Conservation (phyloP, 331 rosid species). For the Rhamnella rubrinervis region DNA sequence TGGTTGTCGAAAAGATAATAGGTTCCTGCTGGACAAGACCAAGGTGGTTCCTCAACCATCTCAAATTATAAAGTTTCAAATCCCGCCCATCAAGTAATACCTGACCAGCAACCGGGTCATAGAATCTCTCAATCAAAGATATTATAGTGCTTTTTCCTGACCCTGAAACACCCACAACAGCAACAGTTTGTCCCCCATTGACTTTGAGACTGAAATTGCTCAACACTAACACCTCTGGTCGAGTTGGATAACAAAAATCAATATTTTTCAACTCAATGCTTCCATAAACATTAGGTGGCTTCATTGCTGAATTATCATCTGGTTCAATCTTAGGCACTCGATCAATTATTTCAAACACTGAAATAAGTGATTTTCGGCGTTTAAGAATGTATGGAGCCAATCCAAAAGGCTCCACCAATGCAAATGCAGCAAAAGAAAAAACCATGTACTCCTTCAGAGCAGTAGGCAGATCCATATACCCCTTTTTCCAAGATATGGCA, state of each 20-base stretch:
- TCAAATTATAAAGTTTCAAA: conserved; percentile 78
- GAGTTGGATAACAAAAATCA: conserved; percentile 96
- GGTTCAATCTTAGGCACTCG: conserved; percentile 96
- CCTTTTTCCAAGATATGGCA: conserved; percentile 46
- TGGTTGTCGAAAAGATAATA: conserved; percentile 92
- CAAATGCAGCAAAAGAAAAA: conserved; percentile 98
- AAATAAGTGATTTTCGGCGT: conserved; percentile 89
- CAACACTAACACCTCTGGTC: conserved; percentile 88
- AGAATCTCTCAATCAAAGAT: conserved; percentile 92
- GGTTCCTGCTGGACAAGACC: conserved; percentile 99
- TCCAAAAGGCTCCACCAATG: conserved; percentile 98
- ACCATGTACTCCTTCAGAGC: conserved; percentile 94
- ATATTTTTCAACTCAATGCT: conserved; percentile 90
- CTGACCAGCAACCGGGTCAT: conserved; percentile 98
- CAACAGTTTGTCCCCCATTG: conserved; percentile 95
- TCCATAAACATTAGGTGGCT: conserved; percentile 95
- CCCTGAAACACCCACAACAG: conserved; percentile 98
- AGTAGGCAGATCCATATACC: conserved; percentile 47
- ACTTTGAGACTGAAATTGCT: conserved; percentile 95
- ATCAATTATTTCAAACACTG: conserved; percentile 97
- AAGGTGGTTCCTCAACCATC: conserved; percentile 97
- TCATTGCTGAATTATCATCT: conserved; percentile 81
- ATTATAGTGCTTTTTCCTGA: conserved; percentile 98
- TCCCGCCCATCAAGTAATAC: conserved; percentile 92
- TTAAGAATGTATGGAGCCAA: conserved; percentile 98